phyloP scores from a whole-genome alignment of 192 early-diverging fungal species.

The Mortierella antarctica region DNA sequence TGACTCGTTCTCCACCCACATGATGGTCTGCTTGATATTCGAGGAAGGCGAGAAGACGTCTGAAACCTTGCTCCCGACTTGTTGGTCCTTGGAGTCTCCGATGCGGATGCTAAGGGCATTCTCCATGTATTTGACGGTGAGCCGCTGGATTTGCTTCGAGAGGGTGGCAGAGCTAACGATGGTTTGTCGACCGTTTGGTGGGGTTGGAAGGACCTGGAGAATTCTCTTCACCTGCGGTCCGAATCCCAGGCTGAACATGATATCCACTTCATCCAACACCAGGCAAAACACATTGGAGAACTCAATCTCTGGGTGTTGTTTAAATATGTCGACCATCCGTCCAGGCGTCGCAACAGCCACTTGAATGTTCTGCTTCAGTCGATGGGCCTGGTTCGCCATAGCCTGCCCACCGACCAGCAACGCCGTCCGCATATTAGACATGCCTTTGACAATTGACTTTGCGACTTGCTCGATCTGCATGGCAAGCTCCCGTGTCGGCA shows the following conservation, averaged over 20 bases:
- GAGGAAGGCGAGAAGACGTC: constrained; percentile 38
- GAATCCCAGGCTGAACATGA: constrained; percentile 69
- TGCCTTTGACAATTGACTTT: constrained; percentile 50
- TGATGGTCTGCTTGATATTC: constrained; percentile 62
- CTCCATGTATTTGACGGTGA: constrained; percentile 26
- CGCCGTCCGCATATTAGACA: constrained; percentile 64
- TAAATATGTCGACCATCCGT: constrained; percentile 59
- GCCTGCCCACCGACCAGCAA: constrained; percentile 67
- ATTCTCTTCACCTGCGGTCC: constrained; percentile 60
- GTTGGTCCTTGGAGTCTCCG: constrained; percentile 20
- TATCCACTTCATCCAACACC: constrained; percentile 67
- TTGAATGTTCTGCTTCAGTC: constrained; percentile 66
- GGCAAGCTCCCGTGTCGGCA: constrained; percentile 65
- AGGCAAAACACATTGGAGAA: constrained; percentile 58
- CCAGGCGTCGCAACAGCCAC: constrained; percentile 68
- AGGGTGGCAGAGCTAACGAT: constrained; percentile 66
- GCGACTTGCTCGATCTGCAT: constrained; percentile 59
- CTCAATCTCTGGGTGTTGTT: constrained; percentile 40
- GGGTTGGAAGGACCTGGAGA: constrained; percentile 48
- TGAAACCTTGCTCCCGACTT: not conserved
- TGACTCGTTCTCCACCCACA: constrained; percentile 67
- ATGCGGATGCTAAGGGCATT: constrained; percentile 49
- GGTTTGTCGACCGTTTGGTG: constrained; percentile 50
- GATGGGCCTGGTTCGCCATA: constrained; percentile 61
- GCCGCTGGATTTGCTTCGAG: constrained; percentile 35